phyloP scores from a whole-genome alignment of 768 basidiomycete species.

The Mycena maculata region DNA sequence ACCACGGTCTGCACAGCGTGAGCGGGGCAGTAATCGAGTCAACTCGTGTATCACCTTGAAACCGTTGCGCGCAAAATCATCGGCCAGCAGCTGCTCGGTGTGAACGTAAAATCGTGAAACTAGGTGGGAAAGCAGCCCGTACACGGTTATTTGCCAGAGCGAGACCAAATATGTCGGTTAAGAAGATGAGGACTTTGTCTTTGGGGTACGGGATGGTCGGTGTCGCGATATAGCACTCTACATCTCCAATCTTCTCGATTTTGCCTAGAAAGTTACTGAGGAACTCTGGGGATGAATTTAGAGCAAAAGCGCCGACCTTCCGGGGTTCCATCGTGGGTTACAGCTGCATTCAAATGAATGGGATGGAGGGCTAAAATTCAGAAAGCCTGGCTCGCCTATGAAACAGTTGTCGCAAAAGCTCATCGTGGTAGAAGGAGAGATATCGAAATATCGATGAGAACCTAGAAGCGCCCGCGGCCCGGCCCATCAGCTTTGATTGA shows the following conservation, averaged over 20 bases:
- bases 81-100: slow-evolving; percentile 40
- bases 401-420: slow-evolving; percentile 43
- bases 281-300: neutral
- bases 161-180: slow-evolving; percentile 54
- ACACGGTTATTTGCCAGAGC: slow-evolving; percentile 48
- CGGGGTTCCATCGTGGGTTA: slow-evolving; percentile 41
- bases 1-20: slow-evolving; percentile 22
- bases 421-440: too few species aligned
- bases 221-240: slow-evolving; percentile 55
- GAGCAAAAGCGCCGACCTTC: slow-evolving; percentile 28
- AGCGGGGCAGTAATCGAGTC: slow-evolving; percentile 35
- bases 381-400: slow-evolving; percentile 29
- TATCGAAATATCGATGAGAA: too few species aligned
- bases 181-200: slow-evolving; percentile 51
- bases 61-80: slow-evolving; percentile 53
- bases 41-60: slow-evolving; percentile 40
- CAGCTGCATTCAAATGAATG: slow-evolving; percentile 26
- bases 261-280: slow-evolving; percentile 41
- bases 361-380: neutral
- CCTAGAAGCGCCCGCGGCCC: too few species aligned
- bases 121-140: neutral
- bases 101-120: neutral
- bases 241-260: slow-evolving; percentile 50
- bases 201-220: slow-evolving; percentile 49
- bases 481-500: too few species aligned